Conservation (phyloP, 2,329 filamentous ascomycete genomes). For the Diaporthe amygdali region DNA sequence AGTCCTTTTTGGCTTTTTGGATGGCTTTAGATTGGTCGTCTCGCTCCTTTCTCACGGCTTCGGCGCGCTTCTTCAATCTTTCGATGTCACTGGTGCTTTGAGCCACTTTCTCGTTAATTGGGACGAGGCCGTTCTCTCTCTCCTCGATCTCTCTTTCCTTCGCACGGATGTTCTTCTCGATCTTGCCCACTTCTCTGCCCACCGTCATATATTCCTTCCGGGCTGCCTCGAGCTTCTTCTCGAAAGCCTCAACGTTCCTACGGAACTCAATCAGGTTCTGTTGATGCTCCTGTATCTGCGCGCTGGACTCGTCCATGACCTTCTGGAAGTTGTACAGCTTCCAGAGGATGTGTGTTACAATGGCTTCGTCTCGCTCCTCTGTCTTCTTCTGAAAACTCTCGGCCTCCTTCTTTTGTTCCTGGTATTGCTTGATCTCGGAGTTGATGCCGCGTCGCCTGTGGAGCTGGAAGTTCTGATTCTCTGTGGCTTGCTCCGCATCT, state of each 20-base stretch:
- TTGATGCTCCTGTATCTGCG: slow-evolving; percentile 90
- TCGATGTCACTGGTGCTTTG: slow-evolving; percentile 76
- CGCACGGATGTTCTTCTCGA: slow-evolving; percentile 83
- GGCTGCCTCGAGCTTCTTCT: slow-evolving; percentile 79
- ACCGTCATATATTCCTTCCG: slow-evolving; percentile 83
- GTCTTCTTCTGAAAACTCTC: slow-evolving; percentile 92
- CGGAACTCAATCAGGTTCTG: slow-evolving; percentile 93
- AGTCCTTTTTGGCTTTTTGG: slow-evolving; percentile 78
- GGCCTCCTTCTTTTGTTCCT: slow-evolving; percentile 94
- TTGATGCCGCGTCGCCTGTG: slow-evolving; percentile 93
- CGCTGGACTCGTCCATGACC: slow-evolving; percentile 89
- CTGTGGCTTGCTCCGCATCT: slow-evolving; percentile 83
- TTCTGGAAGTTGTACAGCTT: slow-evolving; percentile 96
- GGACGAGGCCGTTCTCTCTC: slow-evolving; percentile 82
- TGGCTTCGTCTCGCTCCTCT: slow-evolving; percentile 86
- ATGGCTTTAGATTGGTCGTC: slow-evolving; percentile 73
- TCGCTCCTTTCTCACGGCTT: slow-evolving; percentile 76
- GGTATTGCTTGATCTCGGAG: slow-evolving; percentile 96
- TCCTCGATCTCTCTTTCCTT: slow-evolving; percentile 90
- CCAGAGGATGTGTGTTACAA: slow-evolving; percentile 94
- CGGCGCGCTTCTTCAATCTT: slow-evolving; percentile 70
- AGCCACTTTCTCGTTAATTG: slow-evolving; percentile 89
- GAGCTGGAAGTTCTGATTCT: slow-evolving; percentile 88
- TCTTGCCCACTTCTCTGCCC: slow-evolving; percentile 75
- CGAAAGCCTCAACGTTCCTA: slow-evolving; percentile 84